Evolutionary conservation across 2,329 filamentous ascomycete genomes (phyloP), one percentile per base, ranked within the genome.

Genomic region (Polytolypa hystricis): DNA sequence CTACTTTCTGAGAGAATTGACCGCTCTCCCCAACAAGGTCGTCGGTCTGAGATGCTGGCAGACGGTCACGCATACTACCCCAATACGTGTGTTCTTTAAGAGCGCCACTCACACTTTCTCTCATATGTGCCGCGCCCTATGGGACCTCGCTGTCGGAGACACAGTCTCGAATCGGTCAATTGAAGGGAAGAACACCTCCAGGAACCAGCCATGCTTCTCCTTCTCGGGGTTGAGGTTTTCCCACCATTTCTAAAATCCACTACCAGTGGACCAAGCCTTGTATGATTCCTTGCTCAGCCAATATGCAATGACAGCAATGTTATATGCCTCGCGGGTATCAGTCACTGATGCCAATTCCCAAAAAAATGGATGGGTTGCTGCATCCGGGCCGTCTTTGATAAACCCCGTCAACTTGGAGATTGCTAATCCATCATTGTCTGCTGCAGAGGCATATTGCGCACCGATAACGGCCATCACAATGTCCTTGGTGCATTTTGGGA

Each of bases 51-150:
- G 57, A 49, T 2, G 48, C 46, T 3, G 64, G 52, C 10, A 67
- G 39, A 4, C 65, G 56, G 41, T 68, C 64, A 10, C 64, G 54
- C 62, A 66, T 65, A 43, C 61, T 64, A 2, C 64, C 65, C 62
- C 62, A 67, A 43, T 67, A 68, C 1, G 53, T 60, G 42, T 68
- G 65, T 46, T 67, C 60, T 25, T 52, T 44, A 11, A 69, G 49
- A 19, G 53, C 51, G 0, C 59, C 60, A 12, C 55, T 60, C 4
- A 64, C 48, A 2, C 42, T 41, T 4, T 57, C 53, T 4, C 57
- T 44, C 61, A 68, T 59, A 40, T 64, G 48, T 5, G 59, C 61
- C 6, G 54, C 58, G 9, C 64, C 64, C 40, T 68, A 64, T 4
- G 55, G 54, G 1, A 53, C 46, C 14, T 47, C 41, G 16, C 52